Evolutionary conservation across 2,329 filamentous ascomycete genomes (phyloP), one percentile per base, ranked within the genome.

Genomic region (Alternaria sp.): DNA sequence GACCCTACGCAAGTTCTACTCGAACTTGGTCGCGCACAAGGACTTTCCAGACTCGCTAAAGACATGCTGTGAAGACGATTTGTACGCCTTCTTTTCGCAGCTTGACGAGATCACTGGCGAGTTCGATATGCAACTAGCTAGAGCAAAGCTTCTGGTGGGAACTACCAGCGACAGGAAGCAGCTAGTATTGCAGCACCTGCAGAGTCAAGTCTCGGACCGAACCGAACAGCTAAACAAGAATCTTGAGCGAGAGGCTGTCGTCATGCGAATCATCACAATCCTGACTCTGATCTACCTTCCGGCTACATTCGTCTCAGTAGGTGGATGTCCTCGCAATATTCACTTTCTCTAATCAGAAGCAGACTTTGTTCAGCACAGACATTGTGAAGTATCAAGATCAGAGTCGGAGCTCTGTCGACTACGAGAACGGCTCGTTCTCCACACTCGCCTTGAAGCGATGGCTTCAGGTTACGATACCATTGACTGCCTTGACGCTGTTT

Each of bases 281-380:
- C 61, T 71, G 1, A 72, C 70, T 0, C 23, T 72, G 10, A 17
- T 72, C 1, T 73, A 67, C 34, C 61, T 73, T 3, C 71, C 70
- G 10, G 70, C 68, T 3, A 72, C 69, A 2, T 73, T 72, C 34
- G 67, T 71, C 21, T 72, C 71, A 11, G 71, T 72, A 55, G 61
- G 70, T 55, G 17, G 3, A 21, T 28, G 11, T 9, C 3, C 24
- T 28, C 5, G 6, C 13, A 2, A 1, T 5, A 11, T 41, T 2
- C 3, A 17, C 11, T 10, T 2, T 4, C 8, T 23, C 56, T 58
- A 24, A 60, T 33, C 0, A 2, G 34, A 3, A 1, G 0, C 6
- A 78, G 71, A 79, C 78, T 2, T 78, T 80, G 51, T 80, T 80
- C 58, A 75, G 76, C 42, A 80, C 78, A 0, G 77, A 79, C 44